These are phyloP conservation scores for Botrytis pseudocinerea DNA, from an alignment of 2,329 filamentous ascomycete species.

Conservation along the genomic window DNA sequence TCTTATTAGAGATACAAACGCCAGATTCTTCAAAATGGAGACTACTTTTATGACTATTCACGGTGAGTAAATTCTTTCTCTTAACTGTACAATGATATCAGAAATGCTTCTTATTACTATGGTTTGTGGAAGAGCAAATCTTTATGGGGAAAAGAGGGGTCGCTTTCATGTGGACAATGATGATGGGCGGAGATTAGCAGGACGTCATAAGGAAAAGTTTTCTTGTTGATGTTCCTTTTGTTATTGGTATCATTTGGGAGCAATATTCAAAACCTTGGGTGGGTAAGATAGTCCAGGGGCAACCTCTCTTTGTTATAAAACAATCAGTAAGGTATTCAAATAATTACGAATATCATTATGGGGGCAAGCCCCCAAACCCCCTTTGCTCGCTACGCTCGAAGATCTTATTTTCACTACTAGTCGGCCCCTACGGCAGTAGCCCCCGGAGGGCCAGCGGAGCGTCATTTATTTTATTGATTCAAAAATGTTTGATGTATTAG, in stretches of 20 bases:
- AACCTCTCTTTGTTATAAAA: neutral
- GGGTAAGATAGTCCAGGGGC: neutral
- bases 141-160: neutral
- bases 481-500: constrained; percentile 22
- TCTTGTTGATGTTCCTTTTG: neutral
- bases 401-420: neutral
- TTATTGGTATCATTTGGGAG: neutral
- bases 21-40: constrained; percentile 59
- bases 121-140: neutral
- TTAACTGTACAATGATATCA: neutral
- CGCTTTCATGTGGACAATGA: neutral
- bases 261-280: neutral
- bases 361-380: neutral
- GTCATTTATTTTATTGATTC: constrained; percentile 8
- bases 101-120: neutral
- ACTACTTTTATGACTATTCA: constrained; percentile 91
- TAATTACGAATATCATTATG: neutral
- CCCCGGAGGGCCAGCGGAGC: neutral
- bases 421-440: neutral
- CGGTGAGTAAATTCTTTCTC: constrained; percentile 55
- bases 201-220: neutral
- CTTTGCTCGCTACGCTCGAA: neutral
- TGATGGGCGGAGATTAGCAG: neutral
- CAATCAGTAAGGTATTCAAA: neutral
- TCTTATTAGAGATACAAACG: constrained; percentile 42